Evolutionary conservation across 495 filamentous ascomycete species (phyloP), one percentile per base, ranked within the genome.

Genomic region (Darksidea phi): DNA sequence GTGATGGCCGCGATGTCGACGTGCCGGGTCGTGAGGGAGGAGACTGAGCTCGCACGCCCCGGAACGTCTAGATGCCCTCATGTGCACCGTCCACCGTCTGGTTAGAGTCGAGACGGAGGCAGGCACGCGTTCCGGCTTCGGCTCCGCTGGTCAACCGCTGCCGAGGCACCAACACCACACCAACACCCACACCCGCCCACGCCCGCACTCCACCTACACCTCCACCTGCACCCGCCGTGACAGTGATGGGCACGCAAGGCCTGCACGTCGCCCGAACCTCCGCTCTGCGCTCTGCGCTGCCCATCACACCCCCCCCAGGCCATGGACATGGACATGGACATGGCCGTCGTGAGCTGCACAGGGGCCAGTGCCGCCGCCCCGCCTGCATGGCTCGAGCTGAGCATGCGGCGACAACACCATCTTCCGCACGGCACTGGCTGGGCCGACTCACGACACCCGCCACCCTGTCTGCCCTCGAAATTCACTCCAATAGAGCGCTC

Each of bases 401-500:
- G 51, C 48, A 25, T 21, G 12, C 23, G 32, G 28, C 51, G 28
- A 32, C 28, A 32, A n/a, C n/a, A n/a, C n/a, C n/a, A n/a, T n/a
- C n/a, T n/a, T n/a, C n/a, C n/a, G n/a, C n/a, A n/a, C n/a, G n/a
- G n/a, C n/a, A n/a, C n/a, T n/a, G n/a, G n/a, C n/a, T n/a, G n/a
- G n/a, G n/a, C 10, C 28, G 28, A 32, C 28, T 32, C 28, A 32
- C 28, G 28, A 32, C 28, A 32, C 28, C 28, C 28, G 28, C 10
- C 28, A 32, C 28, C 28, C 4, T 32, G 28, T 32, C 28, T 32
- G 28, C 28, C 4, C 28, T 38, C 2, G 10, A 37, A 37, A 2
- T 13, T 38, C 46, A 50, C 7, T 17, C 56, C 57, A 60, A 60
- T 60, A 60, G 37, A 5, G 26, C 49, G 26, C 49, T 6, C 58